Percentiles rank a stretch among this genome's conserved stretches.
Conservation (phyloP, 139 green algal species). For the Choricystis sp. region DNA sequence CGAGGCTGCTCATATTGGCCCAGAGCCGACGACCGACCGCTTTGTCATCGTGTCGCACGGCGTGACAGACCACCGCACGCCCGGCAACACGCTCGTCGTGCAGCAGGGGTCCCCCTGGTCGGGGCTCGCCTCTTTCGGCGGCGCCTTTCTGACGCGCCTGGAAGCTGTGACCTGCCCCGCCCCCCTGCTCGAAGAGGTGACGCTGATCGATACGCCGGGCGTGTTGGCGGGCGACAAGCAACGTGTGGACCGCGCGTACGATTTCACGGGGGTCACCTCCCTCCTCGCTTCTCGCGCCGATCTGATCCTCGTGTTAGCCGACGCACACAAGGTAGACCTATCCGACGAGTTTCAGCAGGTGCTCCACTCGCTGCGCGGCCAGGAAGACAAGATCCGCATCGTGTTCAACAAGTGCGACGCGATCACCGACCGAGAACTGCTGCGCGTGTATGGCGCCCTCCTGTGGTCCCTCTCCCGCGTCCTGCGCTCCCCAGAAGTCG, state of each 20-base stretch:
- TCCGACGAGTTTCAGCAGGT: conserved; percentile 82
- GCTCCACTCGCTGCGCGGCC: conserved; percentile 53
- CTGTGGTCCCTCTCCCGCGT: conserved; percentile 97
- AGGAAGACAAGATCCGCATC: conserved; percentile 91
- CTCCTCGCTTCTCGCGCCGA: conserved; percentile 87
- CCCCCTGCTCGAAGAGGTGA: not conserved
- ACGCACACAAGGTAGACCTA: conserved; percentile 92
- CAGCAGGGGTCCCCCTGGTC: conserved; percentile 75
- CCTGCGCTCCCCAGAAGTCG: conserved; percentile 79
- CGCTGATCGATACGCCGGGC: conserved; percentile 18
- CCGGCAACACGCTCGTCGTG: conserved; percentile 93
- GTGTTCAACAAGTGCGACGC: conserved; percentile 95
- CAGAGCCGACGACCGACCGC: conserved; percentile 93
- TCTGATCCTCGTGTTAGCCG: conserved; percentile 95
- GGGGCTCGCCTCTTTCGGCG: not conserved
- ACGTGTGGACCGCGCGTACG: conserved; percentile 81
- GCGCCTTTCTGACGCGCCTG: conserved; percentile 12
- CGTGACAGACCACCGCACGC: conserved; percentile 60
- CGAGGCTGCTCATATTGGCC: conserved; percentile 84
- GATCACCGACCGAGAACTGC: conserved; percentile 85
- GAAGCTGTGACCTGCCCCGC: conserved; percentile 10
- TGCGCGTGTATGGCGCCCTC: conserved; percentile 97
- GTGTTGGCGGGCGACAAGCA: conserved; percentile 94
- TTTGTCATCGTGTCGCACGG: conserved; percentile 87
- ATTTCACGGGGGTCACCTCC: conserved; percentile 77